Conservation (phyloP, 345 rosid species). For the Bruguiera parviflora region DNA sequence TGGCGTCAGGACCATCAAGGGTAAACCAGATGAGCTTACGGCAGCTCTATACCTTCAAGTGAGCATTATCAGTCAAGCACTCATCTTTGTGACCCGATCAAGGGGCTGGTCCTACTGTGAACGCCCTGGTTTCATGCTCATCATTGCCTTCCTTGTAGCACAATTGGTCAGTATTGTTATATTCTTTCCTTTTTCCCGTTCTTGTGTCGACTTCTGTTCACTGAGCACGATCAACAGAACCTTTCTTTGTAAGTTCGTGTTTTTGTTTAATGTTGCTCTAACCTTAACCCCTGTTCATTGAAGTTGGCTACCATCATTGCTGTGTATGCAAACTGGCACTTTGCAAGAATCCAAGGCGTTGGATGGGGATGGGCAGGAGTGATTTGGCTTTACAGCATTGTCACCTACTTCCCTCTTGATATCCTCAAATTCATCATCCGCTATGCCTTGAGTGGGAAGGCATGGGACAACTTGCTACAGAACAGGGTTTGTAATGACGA, state of each 20-base stretch:
- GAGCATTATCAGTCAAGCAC: constrained; percentile 85
- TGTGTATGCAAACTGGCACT: constrained; percentile 63
- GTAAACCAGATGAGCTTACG: constrained; percentile 43
- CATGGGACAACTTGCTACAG: constrained; percentile 56
- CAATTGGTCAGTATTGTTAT: constrained; percentile 46
- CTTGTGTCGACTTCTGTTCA: too few relatives aligned
- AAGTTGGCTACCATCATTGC: constrained; percentile 68
- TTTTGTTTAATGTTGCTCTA: neutral
- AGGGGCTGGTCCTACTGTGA: constrained; percentile 77
- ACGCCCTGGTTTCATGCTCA: constrained; percentile 57
- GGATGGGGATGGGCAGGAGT: constrained; percentile 90
- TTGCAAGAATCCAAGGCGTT: constrained; percentile 60
- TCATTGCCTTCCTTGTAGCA: constrained; percentile 56
- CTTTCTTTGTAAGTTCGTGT: too few relatives aligned
- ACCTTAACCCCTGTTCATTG: neutral
- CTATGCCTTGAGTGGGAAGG: constrained; percentile 52
- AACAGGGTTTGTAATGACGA: constrained; percentile 36
- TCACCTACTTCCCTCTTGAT: constrained; percentile 71
- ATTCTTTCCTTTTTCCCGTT: neutral
- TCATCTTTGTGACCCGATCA: constrained; percentile 78
- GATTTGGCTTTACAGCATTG: constrained; percentile 57
- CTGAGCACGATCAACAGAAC: too few relatives aligned
- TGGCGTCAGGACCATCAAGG: constrained; percentile 46
- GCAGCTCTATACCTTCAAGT: constrained; percentile 87
- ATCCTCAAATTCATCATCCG: constrained; percentile 68